Conservation (phyloP, 148 eudicot genomes). For the Salicornia ramosissima region DNA sequence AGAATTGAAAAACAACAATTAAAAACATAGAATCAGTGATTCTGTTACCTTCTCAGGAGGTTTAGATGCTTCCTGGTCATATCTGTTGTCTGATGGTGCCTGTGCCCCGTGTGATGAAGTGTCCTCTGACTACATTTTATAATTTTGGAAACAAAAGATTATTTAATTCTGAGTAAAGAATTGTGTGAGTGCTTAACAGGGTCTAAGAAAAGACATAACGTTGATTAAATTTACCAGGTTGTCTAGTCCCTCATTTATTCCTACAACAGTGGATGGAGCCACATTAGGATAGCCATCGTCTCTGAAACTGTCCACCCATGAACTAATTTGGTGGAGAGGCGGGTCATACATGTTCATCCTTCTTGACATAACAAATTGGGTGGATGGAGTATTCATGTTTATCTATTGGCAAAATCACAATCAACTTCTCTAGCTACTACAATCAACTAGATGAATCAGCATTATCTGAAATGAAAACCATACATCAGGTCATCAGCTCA, state of each 20-base stretch:
- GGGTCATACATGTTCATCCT: slow-evolving; percentile 74
- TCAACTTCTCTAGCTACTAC: slow-evolving; percentile 18
- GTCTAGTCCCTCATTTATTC: slow-evolving; percentile 52
- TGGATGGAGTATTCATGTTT: slow-evolving; percentile 61
- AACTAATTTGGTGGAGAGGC: slow-evolving; percentile 66
- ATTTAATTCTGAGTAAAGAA: neutral
- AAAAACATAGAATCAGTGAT: neutral
- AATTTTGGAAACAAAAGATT: slow-evolving; percentile 2
- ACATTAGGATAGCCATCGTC: slow-evolving; percentile 49
- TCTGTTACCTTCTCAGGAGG: slow-evolving; percentile 60
- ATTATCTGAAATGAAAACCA: neutral
- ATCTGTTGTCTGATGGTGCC: slow-evolving; percentile 46
- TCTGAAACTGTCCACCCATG: slow-evolving; percentile 76
- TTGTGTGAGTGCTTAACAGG: neutral
- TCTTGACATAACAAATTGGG: slow-evolving; percentile 62
- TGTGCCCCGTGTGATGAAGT: slow-evolving; percentile 66
- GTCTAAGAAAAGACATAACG: neutral
- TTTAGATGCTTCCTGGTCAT: slow-evolving; percentile 64
- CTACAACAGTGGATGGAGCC: slow-evolving; percentile 45
- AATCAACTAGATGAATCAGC: slow-evolving; percentile 7
- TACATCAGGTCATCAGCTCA: slow-evolving; percentile 11
- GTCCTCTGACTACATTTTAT: slow-evolving; percentile 61
- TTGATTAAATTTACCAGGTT: slow-evolving; percentile 44
- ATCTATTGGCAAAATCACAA: slow-evolving; percentile 16
- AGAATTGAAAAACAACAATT: neutral